Conservation (phyloP, 805 yeast genomes). For the Candida quercuum region DNA sequence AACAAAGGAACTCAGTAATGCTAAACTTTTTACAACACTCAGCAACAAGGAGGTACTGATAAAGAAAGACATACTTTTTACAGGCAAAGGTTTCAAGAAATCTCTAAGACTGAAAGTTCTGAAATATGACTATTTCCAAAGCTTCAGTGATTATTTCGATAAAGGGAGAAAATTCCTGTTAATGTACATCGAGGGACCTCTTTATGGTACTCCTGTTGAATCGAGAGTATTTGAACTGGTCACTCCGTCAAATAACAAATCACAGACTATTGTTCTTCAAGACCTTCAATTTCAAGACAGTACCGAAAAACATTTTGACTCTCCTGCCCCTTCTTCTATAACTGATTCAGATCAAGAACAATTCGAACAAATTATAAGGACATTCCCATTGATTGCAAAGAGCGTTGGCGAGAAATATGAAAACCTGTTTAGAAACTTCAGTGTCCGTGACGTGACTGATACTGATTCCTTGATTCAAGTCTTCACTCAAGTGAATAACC, state of each 20-base stretch:
- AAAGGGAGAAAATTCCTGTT: slow-evolving; percentile 51
- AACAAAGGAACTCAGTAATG: slow-evolving; percentile 25
- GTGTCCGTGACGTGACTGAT: slow-evolving; percentile 25
- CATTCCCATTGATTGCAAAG: slow-evolving; percentile 33
- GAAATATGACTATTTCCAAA: slow-evolving; percentile 39
- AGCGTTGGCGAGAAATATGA: slow-evolving; percentile 36
- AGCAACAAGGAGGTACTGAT: slow-evolving; percentile 52
- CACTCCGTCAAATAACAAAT: slow-evolving; percentile 5
- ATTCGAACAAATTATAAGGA: slow-evolving; percentile 35
- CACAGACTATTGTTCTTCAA: background rate
- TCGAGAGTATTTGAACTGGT: slow-evolving; percentile 3
- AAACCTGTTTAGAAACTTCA: slow-evolving; percentile 32
- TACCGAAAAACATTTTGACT: background rate
- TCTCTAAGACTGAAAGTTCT: slow-evolving; percentile 39
- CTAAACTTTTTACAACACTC: slow-evolving; percentile 45
- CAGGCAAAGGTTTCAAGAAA: slow-evolving; percentile 53
- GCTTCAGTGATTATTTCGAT: slow-evolving; percentile 54
- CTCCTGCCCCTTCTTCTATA: background rate
- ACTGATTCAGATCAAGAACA: slow-evolving; percentile 10
- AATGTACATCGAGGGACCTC: slow-evolving; percentile 51
- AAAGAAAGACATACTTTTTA: slow-evolving; percentile 47
- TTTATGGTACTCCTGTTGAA: slow-evolving; percentile 34
- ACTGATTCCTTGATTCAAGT: slow-evolving; percentile 23
- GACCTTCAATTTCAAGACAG: background rate
- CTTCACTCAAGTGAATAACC: slow-evolving; percentile 22